phyloP scores from a whole-genome alignment of 495 filamentous ascomycete genomes.

The Evernia prunastri region DNA sequence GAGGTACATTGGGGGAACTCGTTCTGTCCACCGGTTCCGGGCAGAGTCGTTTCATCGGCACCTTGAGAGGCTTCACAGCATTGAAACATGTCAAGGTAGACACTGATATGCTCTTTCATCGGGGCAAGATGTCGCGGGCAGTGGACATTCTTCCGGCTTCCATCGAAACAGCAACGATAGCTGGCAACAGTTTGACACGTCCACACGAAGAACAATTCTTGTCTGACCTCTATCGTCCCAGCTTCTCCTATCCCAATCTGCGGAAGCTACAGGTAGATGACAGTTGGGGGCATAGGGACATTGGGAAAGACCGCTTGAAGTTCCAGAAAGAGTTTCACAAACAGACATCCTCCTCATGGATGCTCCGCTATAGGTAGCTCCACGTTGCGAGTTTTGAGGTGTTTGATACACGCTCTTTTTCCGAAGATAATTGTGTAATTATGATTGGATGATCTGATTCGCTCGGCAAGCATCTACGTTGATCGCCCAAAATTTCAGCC shows the following conservation, averaged over 20 bases:
- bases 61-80: constrained; percentile 20
- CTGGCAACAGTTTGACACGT: constrained; percentile 23
- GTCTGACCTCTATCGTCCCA: constrained; percentile 22
- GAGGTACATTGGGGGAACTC: constrained; percentile 17
- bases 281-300: constrained; percentile 21
- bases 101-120: constrained; percentile 21
- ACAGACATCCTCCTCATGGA: constrained; percentile 21
- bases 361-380: constrained; percentile 20
- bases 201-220: constrained; percentile 19
- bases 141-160: constrained; percentile 23
- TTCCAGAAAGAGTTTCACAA: constrained; percentile 26
- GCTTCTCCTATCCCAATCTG: constrained; percentile 19
- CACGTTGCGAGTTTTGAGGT: not conserved
- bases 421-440: not conserved
- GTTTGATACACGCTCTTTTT: not conserved
- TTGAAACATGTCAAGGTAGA: constrained; percentile 21
- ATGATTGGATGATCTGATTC: not conserved
- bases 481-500: not conserved
- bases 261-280: constrained; percentile 18
- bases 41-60: constrained; percentile 19
- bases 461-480: not conserved
- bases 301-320: constrained; percentile 23
- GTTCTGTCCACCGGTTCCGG: constrained; percentile 22
- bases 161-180: constrained; percentile 21
- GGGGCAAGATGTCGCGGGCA: constrained; percentile 21